Evolutionary conservation across 2,329 filamentous ascomycete genomes (phyloP), one percentile per base, ranked within the genome.

Genomic region (Alternaria brassicicola): DNA sequence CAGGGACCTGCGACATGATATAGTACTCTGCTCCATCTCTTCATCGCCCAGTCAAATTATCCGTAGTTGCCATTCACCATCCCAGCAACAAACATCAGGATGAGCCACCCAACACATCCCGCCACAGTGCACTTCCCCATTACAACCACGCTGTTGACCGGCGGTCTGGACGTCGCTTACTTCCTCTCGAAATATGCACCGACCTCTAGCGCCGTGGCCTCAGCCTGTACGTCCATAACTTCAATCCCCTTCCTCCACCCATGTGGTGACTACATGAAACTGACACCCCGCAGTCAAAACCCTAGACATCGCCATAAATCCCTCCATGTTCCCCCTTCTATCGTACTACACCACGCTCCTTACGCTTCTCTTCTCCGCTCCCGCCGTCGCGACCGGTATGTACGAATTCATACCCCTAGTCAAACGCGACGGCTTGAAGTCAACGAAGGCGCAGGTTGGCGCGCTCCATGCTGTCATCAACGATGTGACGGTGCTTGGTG

Each of bases 51-150:
- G 36, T 21, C 25, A 31, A 7, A 19, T n/a, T 19, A 25, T 2
- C 2, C 3, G 4, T 21, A 4, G 28, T 28, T 15, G 2, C 15
- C 15, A 49, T 49, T 5, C 15, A 4, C 6, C 26, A 23, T 25
- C 36, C 4, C 28, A 17, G 13, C 31, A 1, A 6, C n/a, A 45
- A 19, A 33, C 25, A 17, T 25, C 56, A 65, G 23, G 39, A 62
- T 59, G 55, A 78, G 76, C 58, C 79, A 80, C 63, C 80, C 81
- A 52, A 68, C 74, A 39, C 81, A 83, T 64, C 80, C 80, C 47
- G 79, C 80, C 25, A 71, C 76, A 10, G 79, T 82, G 42, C 81
- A 83, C 70, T 81, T 80, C 67, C 81, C 81, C 19, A 75, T 83
- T 52, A 76, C 80, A 55, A 81, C 82, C 69, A 75, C 80, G 57